A percentile compares a stretch with the other conserved stretches of the same genome.
phyloP scores from a whole-genome alignment of 805 yeast genomes.

The Isabelozyma pseudorhagii region DNA sequence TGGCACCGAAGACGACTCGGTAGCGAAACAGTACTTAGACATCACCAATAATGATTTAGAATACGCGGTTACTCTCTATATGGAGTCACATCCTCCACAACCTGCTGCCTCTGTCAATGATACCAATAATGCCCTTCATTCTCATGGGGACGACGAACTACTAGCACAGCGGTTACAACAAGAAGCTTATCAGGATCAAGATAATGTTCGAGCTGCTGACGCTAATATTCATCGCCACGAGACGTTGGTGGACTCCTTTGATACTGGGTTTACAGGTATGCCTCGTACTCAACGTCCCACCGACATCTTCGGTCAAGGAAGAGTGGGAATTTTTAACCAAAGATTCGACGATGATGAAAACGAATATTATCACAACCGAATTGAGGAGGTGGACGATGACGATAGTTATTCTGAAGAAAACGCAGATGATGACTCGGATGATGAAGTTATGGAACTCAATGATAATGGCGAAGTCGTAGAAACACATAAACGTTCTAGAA shows the following conservation, averaged over 20 bases:
- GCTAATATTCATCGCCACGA: slow-evolving; percentile 78
- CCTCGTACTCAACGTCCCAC: slow-evolving; percentile 17
- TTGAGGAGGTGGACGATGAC: slow-evolving; percentile 15
- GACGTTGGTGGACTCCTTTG: slow-evolving; percentile 55
- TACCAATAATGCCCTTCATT: not conserved
- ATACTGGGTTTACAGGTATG: slow-evolving; percentile 1
- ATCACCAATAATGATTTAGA: slow-evolving; percentile 78
- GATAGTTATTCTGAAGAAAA: slow-evolving; percentile 28
- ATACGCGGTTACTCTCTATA: slow-evolving; percentile 77
- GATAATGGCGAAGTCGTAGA: slow-evolving; percentile 25
- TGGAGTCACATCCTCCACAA: slow-evolving; percentile 47
- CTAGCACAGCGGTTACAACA: slow-evolving; percentile 61
- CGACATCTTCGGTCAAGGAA: slow-evolving; percentile 48
- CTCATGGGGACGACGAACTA: slow-evolving; percentile 44
- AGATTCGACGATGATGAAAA: slow-evolving; percentile 40
- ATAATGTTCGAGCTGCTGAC: slow-evolving; percentile 51
- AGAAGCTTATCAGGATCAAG: slow-evolving; percentile 49
- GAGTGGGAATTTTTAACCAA: slow-evolving; percentile 61
- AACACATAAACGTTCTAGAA: slow-evolving; percentile 19
- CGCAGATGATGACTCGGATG: slow-evolving; percentile 39
- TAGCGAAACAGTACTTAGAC: slow-evolving; percentile 75
- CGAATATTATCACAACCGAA: slow-evolving; percentile 15
- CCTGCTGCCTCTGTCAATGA: slow-evolving; percentile 2
- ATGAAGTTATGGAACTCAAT: slow-evolving; percentile 27
- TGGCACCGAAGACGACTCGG: slow-evolving; percentile 59